phyloP scores from a whole-genome alignment of 495 filamentous ascomycete genomes.

The Penicillium tannophilum region DNA sequence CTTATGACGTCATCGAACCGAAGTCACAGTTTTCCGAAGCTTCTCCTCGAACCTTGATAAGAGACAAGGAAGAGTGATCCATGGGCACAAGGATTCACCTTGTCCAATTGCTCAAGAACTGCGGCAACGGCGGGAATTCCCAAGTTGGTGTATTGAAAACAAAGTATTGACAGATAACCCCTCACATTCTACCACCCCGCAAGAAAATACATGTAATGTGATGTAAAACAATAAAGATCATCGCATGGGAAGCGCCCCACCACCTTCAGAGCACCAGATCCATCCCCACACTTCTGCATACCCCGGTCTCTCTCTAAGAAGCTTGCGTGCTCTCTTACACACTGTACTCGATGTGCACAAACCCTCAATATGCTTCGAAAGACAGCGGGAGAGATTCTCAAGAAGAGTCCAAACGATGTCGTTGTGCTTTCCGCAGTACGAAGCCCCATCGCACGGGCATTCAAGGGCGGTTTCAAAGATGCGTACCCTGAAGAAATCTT shows the following conservation, averaged over 20 bases:
- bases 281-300: not conserved
- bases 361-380: not conserved
- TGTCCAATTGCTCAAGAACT: not conserved
- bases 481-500: conserved; percentile 89
- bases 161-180: not conserved
- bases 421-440: conserved; percentile 88
- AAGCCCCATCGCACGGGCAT: conserved; percentile 81
- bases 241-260: not conserved
- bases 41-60: not conserved
- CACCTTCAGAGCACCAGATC: not conserved
- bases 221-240: not conserved
- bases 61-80: too few relatives aligned
- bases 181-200: not conserved
- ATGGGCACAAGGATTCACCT: too few relatives aligned
- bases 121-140: not conserved
- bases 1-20: not conserved
- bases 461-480: conserved; percentile 82
- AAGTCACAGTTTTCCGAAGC: not conserved
- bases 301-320: not conserved
- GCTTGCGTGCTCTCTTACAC: not conserved
- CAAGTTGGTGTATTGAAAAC: not conserved
- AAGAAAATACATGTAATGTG: not conserved
- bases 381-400: conserved; percentile 57
- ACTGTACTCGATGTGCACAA: not conserved
- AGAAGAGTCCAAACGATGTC: conserved; percentile 79